Conservation (phyloP, 2,329 filamentous ascomycete genomes). For the Madurella mycetomatis region DNA sequence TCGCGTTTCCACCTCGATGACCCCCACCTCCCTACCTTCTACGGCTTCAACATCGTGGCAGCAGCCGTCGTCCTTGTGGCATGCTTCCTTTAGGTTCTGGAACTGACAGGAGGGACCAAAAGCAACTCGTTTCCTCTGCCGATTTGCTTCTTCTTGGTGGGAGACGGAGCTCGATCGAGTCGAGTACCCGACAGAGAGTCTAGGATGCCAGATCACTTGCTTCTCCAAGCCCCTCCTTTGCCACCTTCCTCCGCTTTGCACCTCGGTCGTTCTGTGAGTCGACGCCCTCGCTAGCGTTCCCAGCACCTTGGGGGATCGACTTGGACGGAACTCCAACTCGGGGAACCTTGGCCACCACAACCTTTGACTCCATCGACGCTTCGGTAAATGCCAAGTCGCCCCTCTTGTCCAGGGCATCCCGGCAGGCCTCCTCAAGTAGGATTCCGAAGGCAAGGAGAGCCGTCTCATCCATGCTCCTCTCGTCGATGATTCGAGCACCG, state of each 20-base stretch:
- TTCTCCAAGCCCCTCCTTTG: not conserved
- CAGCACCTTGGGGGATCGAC: not conserved
- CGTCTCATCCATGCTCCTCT: slow-evolving; percentile 70
- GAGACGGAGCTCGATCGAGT: not conserved
- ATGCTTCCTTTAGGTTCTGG: not conserved
- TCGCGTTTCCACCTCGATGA: no score
- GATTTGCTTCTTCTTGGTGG: not conserved
- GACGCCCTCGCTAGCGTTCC: not conserved
- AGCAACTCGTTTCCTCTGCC: not conserved
- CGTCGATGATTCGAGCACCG: slow-evolving; percentile 38
- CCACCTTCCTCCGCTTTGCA: slow-evolving; percentile 12
- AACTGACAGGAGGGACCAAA: not conserved
- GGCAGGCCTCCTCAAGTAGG: slow-evolving; percentile 65
- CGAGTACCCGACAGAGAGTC: not conserved
- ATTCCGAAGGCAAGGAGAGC: slow-evolving; percentile 72
- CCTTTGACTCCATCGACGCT: slow-evolving; percentile 34
- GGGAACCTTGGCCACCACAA: not conserved
- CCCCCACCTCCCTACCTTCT: no score
- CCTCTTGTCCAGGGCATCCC: slow-evolving; percentile 55
- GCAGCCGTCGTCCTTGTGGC: no score
- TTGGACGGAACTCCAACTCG: not conserved
- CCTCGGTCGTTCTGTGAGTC: not conserved
- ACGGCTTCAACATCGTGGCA: no score
- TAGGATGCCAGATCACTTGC: not conserved
- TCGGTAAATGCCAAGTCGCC: slow-evolving; percentile 72